These are phyloP conservation scores for Agaricales sp. DNA, from an alignment of 1,284 basidiomycete genomes.

Conservation along the genomic window DNA sequence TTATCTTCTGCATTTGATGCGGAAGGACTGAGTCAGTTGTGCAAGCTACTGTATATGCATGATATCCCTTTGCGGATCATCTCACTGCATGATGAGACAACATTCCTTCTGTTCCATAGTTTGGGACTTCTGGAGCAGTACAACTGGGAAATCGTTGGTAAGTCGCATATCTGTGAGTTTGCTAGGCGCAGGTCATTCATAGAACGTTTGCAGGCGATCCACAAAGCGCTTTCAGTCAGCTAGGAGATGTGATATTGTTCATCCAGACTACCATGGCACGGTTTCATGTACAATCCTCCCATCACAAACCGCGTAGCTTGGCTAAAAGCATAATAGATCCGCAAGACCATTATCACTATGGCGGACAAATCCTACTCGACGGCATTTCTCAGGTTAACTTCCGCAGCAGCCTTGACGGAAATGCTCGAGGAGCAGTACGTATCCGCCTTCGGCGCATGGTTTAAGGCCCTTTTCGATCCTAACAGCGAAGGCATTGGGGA, in stretches of 20 bases:
- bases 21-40: slow-evolving; percentile 56
- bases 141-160: slow-evolving; percentile 71
- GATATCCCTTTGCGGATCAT: slow-evolving; percentile 55
- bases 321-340: slow-evolving; percentile 19
- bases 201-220: slow-evolving; percentile 49
- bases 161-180: slow-evolving; percentile 14
- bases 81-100: slow-evolving; percentile 56
- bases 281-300: slow-evolving; percentile 41
- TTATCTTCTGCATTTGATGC: slow-evolving; percentile 43
- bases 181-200: slow-evolving; percentile 5
- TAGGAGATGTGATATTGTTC: slow-evolving; percentile 68
- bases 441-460: slow-evolving; percentile 48
- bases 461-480: slow-evolving; percentile 65
- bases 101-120: slow-evolving; percentile 48
- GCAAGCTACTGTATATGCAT: slow-evolving; percentile 48
- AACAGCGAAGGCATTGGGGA: slow-evolving; percentile 76
- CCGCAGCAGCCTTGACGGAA: slow-evolving; percentile 29
- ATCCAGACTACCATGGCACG: slow-evolving; percentile 50
- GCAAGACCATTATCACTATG: slow-evolving; percentile 26
- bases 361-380: slow-evolving; percentile 35
- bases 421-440: slow-evolving; percentile 39
- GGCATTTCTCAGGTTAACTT: slow-evolving; percentile 40
- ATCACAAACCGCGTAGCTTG: slow-evolving; percentile 1
- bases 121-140: slow-evolving; percentile 59
- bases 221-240: slow-evolving; percentile 64